These are phyloP conservation scores for Maudiozyma humilis DNA, from an alignment of 1,139 yeast species.

Conservation along the genomic window DNA sequence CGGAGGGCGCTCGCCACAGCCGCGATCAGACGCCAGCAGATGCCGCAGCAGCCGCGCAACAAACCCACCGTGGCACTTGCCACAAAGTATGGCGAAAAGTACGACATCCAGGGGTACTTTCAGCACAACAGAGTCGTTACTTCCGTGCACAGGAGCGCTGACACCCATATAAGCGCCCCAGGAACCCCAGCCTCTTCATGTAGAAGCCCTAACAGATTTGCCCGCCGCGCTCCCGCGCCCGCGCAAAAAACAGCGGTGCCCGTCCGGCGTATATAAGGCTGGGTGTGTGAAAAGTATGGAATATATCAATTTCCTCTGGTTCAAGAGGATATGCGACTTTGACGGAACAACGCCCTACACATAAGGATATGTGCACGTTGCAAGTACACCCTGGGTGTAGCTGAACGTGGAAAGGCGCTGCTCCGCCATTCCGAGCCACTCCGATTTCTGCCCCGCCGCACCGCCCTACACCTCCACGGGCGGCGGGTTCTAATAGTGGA, in stretches of 20 bases:
- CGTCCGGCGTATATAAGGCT: not conserved
- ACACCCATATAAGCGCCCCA: no score
- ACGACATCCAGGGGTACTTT: no score
- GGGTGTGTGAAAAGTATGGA: not conserved
- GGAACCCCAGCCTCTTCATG: no score
- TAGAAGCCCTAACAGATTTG: not conserved
- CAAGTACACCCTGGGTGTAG: no score
- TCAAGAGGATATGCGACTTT: not conserved
- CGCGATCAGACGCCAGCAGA: not conserved
- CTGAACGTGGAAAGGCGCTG: no score
- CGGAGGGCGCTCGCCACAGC: not conserved
- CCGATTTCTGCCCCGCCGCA: slow-evolving; percentile 67
- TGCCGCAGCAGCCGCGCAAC: not conserved
- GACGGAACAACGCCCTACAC: not conserved
- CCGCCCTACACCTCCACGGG: slow-evolving; percentile 38
- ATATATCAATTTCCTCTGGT: no score
- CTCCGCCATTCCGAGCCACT: slow-evolving; percentile 33
- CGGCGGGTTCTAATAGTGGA: slow-evolving; percentile 61
- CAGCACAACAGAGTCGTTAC: no score
- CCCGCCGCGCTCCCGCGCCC: not conserved
- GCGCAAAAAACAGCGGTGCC: not conserved
- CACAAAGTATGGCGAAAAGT: not conserved
- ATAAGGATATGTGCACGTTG: not conserved
- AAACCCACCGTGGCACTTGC: not conserved
- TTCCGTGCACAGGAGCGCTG: no score